Conservation (phyloP, 306 rosid species). For the Gastrolobium bilobum region DNA sequence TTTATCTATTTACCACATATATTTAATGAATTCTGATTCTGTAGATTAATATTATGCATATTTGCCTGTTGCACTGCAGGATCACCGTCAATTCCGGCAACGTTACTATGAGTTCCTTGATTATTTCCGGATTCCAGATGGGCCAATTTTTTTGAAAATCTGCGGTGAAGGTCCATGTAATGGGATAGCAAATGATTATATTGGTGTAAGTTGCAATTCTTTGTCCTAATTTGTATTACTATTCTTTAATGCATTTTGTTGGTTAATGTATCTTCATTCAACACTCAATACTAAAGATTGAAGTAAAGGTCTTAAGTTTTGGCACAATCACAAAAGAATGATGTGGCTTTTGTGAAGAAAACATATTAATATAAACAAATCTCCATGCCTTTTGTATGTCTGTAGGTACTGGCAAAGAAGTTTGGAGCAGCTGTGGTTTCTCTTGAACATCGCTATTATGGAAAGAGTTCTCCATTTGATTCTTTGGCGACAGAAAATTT, state of each 20-base stretch:
- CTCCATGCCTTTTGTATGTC: slow-evolving; percentile 28
- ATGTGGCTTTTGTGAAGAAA: slow-evolving; percentile 23
- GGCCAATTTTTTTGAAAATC: slow-evolving; percentile 81
- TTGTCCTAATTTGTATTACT: slow-evolving; percentile 26
- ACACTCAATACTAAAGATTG: background rate
- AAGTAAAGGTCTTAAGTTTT: slow-evolving; percentile 3
- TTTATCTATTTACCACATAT: background rate
- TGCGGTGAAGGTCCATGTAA: slow-evolving; percentile 79
- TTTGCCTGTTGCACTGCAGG: slow-evolving; percentile 60
- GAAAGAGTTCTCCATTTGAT: slow-evolving; percentile 79
- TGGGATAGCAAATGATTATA: slow-evolving; percentile 82
- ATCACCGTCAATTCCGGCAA: slow-evolving; percentile 76
- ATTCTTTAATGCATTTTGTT: slow-evolving; percentile 19
- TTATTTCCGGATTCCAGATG: slow-evolving; percentile 77
- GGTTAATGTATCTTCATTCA: slow-evolving; percentile 24
- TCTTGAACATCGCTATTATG: slow-evolving; percentile 96
- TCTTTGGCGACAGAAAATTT: slow-evolving; percentile 76
- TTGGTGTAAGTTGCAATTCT: slow-evolving; percentile 62
- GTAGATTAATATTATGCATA: slow-evolving; percentile 20
- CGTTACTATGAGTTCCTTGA: slow-evolving; percentile 91
- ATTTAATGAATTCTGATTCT: slow-evolving; percentile 21
- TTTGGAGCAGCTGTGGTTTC: slow-evolving; percentile 94
- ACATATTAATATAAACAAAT: slow-evolving; percentile 19
- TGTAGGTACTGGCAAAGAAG: slow-evolving; percentile 89
- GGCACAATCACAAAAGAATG: slow-evolving; percentile 11